Conservation (phyloP, 2,329 filamentous ascomycete species). For the Claviceps monticola region DNA sequence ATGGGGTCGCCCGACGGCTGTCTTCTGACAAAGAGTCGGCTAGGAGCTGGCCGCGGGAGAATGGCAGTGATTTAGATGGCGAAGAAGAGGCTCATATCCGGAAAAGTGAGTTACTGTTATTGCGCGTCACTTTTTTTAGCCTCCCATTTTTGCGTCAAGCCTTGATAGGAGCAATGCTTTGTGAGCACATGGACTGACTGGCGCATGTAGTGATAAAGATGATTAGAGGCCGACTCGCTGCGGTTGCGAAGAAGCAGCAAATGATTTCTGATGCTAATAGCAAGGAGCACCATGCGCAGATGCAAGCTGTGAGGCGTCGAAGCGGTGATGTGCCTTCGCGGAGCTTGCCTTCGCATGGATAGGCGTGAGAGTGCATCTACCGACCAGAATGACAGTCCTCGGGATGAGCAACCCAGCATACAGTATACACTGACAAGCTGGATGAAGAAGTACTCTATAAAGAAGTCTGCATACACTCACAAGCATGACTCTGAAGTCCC, state of each 20-base stretch:
- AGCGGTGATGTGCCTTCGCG: constrained; percentile 43
- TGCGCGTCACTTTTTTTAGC: neutral
- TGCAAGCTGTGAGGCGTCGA: constrained; percentile 30
- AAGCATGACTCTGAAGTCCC: neutral
- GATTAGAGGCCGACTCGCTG: constrained; percentile 41
- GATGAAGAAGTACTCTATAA: neutral
- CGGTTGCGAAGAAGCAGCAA: constrained; percentile 46
- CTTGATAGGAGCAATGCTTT: too few relatives aligned
- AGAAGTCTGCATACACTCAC: neutral
- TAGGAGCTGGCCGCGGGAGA: constrained; percentile 21
- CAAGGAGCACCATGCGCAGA: constrained; percentile 31
- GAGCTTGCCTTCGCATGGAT: constrained; percentile 36
- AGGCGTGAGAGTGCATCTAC: constrained; percentile 14
- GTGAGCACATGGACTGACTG: neutral
- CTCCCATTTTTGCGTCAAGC: neutral
- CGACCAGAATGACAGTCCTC: neutral
- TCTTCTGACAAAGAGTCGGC: constrained; percentile 26
- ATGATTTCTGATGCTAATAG: constrained; percentile 44
- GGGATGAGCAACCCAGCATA: too few relatives aligned
- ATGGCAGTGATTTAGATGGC: constrained; percentile 38
- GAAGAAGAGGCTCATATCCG: constrained; percentile 62
- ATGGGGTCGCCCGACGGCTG: constrained; percentile 22
- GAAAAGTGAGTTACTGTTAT: constrained; percentile 42
- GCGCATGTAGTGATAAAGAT: constrained; percentile 41
- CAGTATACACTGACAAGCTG: neutral